Evolutionary conservation across 176 grass and related monocot genomes (phyloP).

Genomic region (Olyra latifolia): DNA sequence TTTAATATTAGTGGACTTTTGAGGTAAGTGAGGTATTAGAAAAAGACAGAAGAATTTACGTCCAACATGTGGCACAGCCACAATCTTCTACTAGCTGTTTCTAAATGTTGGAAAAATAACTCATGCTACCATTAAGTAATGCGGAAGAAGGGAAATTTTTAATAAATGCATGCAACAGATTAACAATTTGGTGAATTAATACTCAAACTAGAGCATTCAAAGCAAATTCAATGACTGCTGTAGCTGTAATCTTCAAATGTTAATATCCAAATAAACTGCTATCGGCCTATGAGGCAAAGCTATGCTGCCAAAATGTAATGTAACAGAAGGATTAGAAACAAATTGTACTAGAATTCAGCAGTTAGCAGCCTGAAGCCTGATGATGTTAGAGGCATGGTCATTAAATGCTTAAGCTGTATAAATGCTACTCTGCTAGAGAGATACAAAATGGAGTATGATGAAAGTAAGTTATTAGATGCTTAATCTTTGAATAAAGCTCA

Average conservation of each 20-base stretch:
- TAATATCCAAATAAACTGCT: neutral
- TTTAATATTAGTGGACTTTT: neutral
- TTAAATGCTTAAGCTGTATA: neutral
- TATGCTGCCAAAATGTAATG: neutral
- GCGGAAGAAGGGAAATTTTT: neutral
- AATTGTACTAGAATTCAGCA: too few relatives aligned
- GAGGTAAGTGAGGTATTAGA: neutral
- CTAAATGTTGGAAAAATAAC: constrained; percentile 11
- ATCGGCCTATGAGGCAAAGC: neutral
- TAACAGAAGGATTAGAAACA: neutral
- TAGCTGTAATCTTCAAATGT: neutral
- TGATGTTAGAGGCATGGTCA: neutral
- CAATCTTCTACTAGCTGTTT: constrained; percentile 5
- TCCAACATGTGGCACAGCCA: neutral
- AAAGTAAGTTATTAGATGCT: neutral
- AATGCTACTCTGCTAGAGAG: neutral
- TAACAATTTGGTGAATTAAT: neutral
- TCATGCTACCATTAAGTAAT: neutral
- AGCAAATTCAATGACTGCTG: neutral
- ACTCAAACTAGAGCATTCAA: neutral
- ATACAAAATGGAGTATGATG: neutral
- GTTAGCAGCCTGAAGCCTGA: neutral
- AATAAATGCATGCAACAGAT: neutral
- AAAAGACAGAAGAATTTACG: neutral
- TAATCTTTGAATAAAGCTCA: too few relatives aligned